These are phyloP conservation scores for Chrysosporium queenslandicum DNA, from an alignment of 2,329 filamentous ascomycete species.

Conservation along the genomic window DNA sequence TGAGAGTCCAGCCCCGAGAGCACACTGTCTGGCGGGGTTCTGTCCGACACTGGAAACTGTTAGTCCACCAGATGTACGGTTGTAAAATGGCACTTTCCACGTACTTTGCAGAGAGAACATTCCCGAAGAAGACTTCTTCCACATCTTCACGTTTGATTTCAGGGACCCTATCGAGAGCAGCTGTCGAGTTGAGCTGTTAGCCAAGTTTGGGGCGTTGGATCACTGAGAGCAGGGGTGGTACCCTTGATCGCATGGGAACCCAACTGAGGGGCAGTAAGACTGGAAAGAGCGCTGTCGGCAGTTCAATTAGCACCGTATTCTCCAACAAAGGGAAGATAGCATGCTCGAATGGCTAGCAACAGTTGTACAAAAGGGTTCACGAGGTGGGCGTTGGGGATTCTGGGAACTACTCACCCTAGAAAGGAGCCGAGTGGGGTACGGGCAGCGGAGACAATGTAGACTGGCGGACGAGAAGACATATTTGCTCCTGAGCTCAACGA, in stretches of 20 bases:
- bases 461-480: conserved; percentile 59
- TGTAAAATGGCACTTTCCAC: conserved; percentile 7
- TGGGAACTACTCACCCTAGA: conserved; percentile 57
- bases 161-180: conserved; percentile 74
- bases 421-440: conserved; percentile 91
- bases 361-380: not conserved
- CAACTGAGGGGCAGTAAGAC: conserved; percentile 73
- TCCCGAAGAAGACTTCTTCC: conserved; percentile 95
- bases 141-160: conserved; percentile 81
- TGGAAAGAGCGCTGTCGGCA: conserved; percentile 66
- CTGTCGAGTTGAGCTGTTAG: conserved; percentile 27
- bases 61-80: conserved; percentile 12
- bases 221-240: conserved; percentile 33
- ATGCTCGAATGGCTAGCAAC: not conserved
- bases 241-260: conserved; percentile 89
- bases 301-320: conserved; percentile 3
- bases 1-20: conserved; percentile 74
- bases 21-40: conserved; percentile 90
- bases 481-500: not conserved
- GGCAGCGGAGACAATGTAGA: conserved; percentile 90
- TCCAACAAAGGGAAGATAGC: not conserved
- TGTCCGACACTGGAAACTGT: conserved; percentile 65
- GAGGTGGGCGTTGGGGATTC: not conserved
- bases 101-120: conserved; percentile 95
- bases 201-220: not conserved